Percentiles rank a stretch among this genome's conserved stretches.
Evolutionary conservation across 805 yeast genomes (phyloP).

Genomic region (Kodamaea laetipori): DNA sequence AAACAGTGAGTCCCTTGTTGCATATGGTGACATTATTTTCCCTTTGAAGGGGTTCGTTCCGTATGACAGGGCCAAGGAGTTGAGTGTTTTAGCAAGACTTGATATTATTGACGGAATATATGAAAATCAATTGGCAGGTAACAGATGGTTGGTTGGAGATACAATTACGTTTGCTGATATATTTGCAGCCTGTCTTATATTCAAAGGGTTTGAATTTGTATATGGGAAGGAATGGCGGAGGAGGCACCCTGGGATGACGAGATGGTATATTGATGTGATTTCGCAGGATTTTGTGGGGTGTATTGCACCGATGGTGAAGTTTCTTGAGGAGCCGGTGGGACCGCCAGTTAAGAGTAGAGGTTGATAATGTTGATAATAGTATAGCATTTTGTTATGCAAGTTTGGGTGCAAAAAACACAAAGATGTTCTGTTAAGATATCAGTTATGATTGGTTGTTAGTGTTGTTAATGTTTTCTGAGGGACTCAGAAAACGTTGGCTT

Average conservation of each 20-base stretch:
- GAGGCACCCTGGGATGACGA: slow-evolving; percentile 58
- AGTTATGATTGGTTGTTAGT: no score
- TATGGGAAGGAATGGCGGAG: slow-evolving; percentile 69
- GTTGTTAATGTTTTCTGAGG: no score
- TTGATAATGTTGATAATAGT: no score
- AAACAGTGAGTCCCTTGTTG: slow-evolving; percentile 63
- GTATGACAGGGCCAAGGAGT: slow-evolving; percentile 73
- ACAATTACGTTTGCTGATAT: slow-evolving; percentile 48
- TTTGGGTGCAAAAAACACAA: no score
- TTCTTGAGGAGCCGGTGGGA: not conserved
- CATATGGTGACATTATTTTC: slow-evolving; percentile 47
- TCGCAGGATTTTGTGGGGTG: not conserved
- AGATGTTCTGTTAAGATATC: no score
- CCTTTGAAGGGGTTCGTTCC: slow-evolving; percentile 67
- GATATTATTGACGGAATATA: slow-evolving; percentile 19
- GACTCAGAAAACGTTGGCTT: no score
- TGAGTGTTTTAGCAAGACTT: slow-evolving; percentile 42
- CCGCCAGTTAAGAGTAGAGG: no score
- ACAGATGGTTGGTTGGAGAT: slow-evolving; percentile 50
- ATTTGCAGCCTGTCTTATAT: slow-evolving; percentile 38
- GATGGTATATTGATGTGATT: slow-evolving; percentile 53
- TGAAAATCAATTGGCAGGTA: slow-evolving; percentile 40
- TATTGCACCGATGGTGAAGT: not conserved
- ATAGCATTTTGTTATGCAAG: no score
- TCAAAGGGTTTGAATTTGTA: slow-evolving; percentile 58